phyloP scores from a whole-genome alignment of 441 rosid genomes.

The Macaranga tanarius region DNA sequence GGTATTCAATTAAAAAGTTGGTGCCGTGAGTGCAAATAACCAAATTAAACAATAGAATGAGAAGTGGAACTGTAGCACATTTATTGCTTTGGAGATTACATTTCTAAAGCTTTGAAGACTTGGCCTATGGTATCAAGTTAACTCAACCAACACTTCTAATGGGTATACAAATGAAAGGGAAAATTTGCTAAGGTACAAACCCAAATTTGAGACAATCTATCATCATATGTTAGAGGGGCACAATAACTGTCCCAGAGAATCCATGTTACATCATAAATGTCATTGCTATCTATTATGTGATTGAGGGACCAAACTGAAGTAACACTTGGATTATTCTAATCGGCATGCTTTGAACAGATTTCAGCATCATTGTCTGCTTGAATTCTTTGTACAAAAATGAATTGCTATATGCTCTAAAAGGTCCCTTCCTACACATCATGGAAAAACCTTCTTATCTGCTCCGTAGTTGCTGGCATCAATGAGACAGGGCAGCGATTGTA shows the following conservation, averaged over 20 bases:
- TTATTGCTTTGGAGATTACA: background rate
- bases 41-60: no score
- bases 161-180: background rate
- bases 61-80: background rate
- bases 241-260: background rate
- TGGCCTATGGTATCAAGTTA: no score
- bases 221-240: background rate
- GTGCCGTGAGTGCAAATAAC: no score
- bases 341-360: constrained; percentile 7
- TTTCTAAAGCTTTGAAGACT: background rate
- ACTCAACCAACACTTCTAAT: no score
- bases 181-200: background rate
- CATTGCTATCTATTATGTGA: background rate
- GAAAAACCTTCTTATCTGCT: constrained; percentile 91
- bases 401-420: background rate
- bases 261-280: background rate
- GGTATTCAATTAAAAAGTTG: no score
- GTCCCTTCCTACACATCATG: constrained; percentile 57
- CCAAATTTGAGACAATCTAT: background rate
- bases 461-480: constrained; percentile 71
- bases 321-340: no score
- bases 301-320: background rate
- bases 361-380: background rate
- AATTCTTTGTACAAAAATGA: background rate
- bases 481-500: constrained; percentile 93